Base-by-base conservation (phyloP, 352 stramenopile species). In the Phytophthora capsici region DNA sequence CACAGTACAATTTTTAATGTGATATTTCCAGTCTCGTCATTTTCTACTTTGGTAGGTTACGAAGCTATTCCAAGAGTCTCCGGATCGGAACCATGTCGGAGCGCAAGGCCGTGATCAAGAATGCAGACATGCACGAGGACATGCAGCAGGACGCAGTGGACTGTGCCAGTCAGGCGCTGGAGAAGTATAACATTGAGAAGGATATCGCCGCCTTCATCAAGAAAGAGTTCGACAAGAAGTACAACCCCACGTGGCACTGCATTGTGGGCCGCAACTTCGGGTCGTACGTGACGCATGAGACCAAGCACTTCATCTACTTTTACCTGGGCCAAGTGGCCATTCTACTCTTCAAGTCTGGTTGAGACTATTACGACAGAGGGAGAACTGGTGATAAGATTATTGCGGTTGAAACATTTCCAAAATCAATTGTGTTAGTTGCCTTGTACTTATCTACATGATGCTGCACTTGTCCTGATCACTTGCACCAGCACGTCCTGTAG, bases 151-250 rank as follows among this genome's bases (percentile, higher is more conserved):
- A 99, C 79, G 97, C 97, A 32, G 96, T 99, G 40, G 98, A 99
- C 85, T 98, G 95, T 62, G 97, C 98, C 45, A 99, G 96, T 50
- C 94, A 99, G 74, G 98, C 98, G 61, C 87, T 99, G 25, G 96
- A 98, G 64, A 99, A 99, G 80, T 99, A 99, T 90, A 99, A 99
- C 83, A 99, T 99, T 71, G 97, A 99, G 80, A 99, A 97, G 73
- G 91, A 98, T 63, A 97, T 98, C 57, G 91, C 93, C 44, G 90
- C 93, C 34, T 94, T 94, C 61, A 97, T 98, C 71, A 97, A 97
- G 80, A 95, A 95, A 59, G 85, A 96, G 48, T 98, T 98, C 63
- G 92, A 98, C 84, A 93, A 95, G 78, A 94, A 96, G 67, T 97
- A 97, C 78, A 93, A 93, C 80, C 84, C 84, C 34, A 93, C 86